Evolutionary conservation across 2,329 filamentous ascomycete genomes (phyloP), one percentile per base, ranked within the genome.

Genomic region (Ascochyta lentis): DNA sequence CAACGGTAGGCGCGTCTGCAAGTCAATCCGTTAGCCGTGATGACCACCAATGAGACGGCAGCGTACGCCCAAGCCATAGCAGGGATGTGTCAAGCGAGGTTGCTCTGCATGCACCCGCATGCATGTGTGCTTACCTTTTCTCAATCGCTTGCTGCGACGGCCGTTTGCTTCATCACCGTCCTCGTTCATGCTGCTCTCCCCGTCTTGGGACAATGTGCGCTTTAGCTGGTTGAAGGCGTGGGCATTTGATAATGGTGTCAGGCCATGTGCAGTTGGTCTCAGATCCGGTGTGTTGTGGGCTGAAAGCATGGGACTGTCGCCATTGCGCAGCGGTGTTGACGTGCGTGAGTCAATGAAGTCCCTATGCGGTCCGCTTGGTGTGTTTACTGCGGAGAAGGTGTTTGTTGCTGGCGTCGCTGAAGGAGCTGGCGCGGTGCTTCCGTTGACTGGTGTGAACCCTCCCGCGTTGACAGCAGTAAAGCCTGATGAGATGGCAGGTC

Each of bases 61-160:
- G 24, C 29, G 13, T 35, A 19, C 41, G 41, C 46, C 52, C 10
- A 41, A 29, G 41, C 46, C 53, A 48, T 48, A 12, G 38, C 47
- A 56, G 27, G 53, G 53, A 37, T 56, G 9, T 15, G 13, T 23
- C 43, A 56, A 60, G 55, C 49, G 58, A 60, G 56, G 53, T 60
- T 53, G 49, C 29, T 54, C 37, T 35, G 42, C 47, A 56, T 49
- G 49, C 24, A 31, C 23, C 15, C 47, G 49, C 51, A 48, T 65
- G 58, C 58, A 54, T 52, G 54, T 58, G 58, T 63, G 61, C 83
- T 70, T 81, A 89, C 88, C 88, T 82, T 96, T 96, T 76, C 95
- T 96, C 12, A 96, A 82, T 39, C 95, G 87, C 79, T 99, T 99
- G 76, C 93, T 97, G 54, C 94, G 88, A 59, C 95, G 86, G 61